phyloP scores from a whole-genome alignment of 441 rosid genomes.

The Corymbia citriodora region DNA sequence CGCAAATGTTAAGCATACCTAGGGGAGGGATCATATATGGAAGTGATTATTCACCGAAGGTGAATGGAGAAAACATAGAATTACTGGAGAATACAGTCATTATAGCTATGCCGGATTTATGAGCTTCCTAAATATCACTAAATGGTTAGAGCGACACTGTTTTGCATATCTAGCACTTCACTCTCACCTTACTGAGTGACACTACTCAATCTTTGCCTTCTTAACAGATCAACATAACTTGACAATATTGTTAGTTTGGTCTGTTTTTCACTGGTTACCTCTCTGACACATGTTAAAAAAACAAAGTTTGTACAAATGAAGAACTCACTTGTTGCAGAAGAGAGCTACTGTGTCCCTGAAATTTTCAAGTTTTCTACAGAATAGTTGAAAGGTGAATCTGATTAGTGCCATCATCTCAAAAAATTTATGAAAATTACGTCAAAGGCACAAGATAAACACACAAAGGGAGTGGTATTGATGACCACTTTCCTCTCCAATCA shows the following conservation, averaged over 20 bases:
- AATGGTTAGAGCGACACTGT: not conserved
- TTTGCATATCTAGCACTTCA: not conserved
- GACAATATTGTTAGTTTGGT: not conserved
- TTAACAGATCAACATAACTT: not conserved
- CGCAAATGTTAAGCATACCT: not conserved
- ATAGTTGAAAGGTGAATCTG: not conserved
- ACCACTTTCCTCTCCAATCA: not conserved
- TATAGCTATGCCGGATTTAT: not conserved
- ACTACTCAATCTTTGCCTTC: not conserved
- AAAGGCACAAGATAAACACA: not conserved
- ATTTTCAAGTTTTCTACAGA: not conserved
- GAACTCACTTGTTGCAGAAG: not conserved
- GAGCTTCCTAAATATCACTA: not conserved
- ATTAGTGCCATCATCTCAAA: not conserved
- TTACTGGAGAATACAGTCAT: not conserved
- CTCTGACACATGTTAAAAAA: not conserved
- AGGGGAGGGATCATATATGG: not conserved
- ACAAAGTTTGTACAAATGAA: not conserved
- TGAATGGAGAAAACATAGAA: not conserved
- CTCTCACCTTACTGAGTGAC: not conserved
- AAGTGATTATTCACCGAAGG: not conserved
- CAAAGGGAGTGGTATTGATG: not conserved
- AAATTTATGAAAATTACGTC: not conserved
- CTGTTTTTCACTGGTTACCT: not conserved
- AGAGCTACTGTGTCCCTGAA: not conserved